Base-by-base conservation (phyloP, 345 rosid genomes). In the Salix viminalis region DNA sequence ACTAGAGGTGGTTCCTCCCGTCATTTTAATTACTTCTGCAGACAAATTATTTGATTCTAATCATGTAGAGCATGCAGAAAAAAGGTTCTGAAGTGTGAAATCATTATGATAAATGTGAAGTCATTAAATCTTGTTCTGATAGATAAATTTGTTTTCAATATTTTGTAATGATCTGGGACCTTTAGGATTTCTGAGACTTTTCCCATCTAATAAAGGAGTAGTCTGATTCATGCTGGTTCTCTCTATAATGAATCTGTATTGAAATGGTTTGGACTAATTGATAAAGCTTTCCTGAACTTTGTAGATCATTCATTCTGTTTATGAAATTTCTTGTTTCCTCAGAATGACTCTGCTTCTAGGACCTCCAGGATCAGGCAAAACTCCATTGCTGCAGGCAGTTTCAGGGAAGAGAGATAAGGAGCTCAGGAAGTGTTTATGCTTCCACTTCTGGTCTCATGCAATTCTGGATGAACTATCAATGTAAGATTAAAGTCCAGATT, bases 321-420 rank as follows among this genome's bases (percentile, higher is more conserved):
- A 21, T 19, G n/a, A 19, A 19, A 19, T 6, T 52, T 52, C 23
- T 19, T 72, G 71, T 24, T 34, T 21, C 69, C n/a, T 58, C 85
- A 86, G 94, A 67, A 88, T 90, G 91, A 75, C 88, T 62, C 74
- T 90, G 73, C 90, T 90, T 60, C 80, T 88, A 48, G 94, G 94
- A 32, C 94, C 94, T 26, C 91, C 91, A 21, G 87, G 85, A 18
- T 84, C 89, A 0, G 94, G 94, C 14, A 88, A 88, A 84, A 90
- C 91, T 30, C 88, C 90, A 42, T 61, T 90, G 71, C 82, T 90
- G 54, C 88, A 79, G 30, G 86, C 88, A 44, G 85, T 90, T 52
- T 79, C 89, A 0, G 88, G 86, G 16, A 90, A 85, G 75, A 64
- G 48, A 2, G 80, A 78, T 77, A 72, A 75, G 65, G 78, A 69